Conservation (phyloP, 192 early-diverging fungal species). For the Entomortierella lignicola region DNA sequence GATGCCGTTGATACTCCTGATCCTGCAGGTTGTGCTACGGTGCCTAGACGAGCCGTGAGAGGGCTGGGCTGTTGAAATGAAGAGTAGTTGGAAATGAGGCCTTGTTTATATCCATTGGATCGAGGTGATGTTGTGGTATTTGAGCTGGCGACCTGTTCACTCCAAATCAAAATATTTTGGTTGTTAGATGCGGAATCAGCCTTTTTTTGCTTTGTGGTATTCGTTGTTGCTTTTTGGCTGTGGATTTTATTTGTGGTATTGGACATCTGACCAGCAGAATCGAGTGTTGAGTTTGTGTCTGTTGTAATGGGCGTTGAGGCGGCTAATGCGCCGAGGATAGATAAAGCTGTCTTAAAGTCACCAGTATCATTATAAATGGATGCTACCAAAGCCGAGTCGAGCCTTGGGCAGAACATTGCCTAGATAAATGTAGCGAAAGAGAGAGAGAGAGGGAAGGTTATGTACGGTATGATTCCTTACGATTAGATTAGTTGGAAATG, state of each 20-base stretch:
- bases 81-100: constrained; percentile 15
- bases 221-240: not conserved
- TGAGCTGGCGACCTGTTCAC: constrained; percentile 35
- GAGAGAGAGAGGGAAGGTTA: too few relatives aligned
- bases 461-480: too few relatives aligned
- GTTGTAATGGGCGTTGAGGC: not conserved
- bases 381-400: constrained; percentile 50
- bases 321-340: constrained; percentile 38
- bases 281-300: not conserved
- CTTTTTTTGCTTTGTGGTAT: constrained; percentile 1
- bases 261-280: not conserved
- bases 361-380: constrained; percentile 40
- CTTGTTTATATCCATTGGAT: constrained; percentile 28
- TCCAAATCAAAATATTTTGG: constrained; percentile 47
- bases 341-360: constrained; percentile 38
- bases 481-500: too few relatives aligned
- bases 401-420: constrained; percentile 54
- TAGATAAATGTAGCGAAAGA: too few relatives aligned
- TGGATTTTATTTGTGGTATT: constrained; percentile 4
- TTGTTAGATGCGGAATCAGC: not conserved
- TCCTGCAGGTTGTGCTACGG: not conserved
- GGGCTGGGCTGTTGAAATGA: constrained; percentile 11
- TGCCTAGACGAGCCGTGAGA: not conserved
- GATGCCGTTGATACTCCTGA: not conserved
- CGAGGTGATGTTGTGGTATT: constrained; percentile 12